Conservation (phyloP, 306 rosid genomes). For the Acacia acuminata region DNA sequence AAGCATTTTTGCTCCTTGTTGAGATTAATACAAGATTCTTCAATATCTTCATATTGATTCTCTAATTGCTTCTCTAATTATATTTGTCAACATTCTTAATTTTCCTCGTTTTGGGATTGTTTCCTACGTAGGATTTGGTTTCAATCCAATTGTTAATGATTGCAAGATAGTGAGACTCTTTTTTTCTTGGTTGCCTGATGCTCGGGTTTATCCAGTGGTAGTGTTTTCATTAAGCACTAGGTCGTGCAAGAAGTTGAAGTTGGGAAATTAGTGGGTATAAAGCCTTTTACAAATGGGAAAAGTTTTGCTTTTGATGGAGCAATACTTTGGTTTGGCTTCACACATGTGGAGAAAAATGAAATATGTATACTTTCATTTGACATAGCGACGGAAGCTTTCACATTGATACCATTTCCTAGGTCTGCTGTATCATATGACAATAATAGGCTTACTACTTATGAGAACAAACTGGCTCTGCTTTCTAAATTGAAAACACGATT, state of each 20-base stretch:
- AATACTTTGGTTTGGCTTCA: not conserved
- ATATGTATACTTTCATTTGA: not conserved
- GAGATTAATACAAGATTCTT: no score
- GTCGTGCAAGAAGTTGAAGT: not conserved
- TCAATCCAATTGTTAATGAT: not conserved
- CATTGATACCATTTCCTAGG: not conserved
- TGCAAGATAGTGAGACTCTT: not conserved
- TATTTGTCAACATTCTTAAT: no score
- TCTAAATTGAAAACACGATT: not conserved
- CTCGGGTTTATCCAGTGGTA: accelerated
- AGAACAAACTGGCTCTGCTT: not conserved
- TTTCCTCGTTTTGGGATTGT: no score
- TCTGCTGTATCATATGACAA: no score
- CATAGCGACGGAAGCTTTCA: not conserved
- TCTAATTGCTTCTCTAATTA: no score
- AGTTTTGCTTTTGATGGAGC: not conserved
- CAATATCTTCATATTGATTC: no score
- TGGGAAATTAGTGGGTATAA: no score
- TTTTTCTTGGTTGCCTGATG: no score
- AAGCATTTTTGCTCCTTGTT: no score
- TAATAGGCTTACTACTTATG: not conserved
- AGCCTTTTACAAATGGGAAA: not conserved
- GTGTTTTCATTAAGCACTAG: not conserved
- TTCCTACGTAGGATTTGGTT: not conserved
- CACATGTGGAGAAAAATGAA: no score